Evolutionary conservation across 805 yeast genomes (phyloP).

Genomic region (Barnettozyma californica): DNA sequence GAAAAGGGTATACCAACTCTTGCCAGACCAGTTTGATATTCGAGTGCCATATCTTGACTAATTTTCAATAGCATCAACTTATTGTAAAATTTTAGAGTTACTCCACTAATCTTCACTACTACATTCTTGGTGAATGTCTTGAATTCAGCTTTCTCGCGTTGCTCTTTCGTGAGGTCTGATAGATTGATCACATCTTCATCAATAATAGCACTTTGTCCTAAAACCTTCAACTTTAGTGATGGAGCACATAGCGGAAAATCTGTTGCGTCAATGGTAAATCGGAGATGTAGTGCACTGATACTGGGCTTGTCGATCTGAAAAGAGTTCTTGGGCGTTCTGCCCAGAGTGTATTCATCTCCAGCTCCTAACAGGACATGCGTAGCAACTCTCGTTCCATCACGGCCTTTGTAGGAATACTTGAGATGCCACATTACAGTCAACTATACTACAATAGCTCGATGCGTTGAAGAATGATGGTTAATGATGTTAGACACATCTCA

Average conservation of each 20-base stretch:
- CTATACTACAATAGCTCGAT: background rate
- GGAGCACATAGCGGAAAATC: slow-evolving; percentile 13
- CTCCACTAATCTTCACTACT: slow-evolving; percentile 16
- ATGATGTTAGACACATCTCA: background rate
- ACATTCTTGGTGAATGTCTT: slow-evolving; percentile 4
- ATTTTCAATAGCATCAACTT: slow-evolving; percentile 11
- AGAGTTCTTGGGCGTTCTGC: slow-evolving; percentile 4
- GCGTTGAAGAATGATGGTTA: background rate
- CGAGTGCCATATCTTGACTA: slow-evolving; percentile 9
- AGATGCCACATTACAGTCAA: slow-evolving; percentile 11
- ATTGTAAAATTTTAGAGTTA: slow-evolving; percentile 14
- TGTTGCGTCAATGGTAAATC: slow-evolving; percentile 7
- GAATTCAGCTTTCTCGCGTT: slow-evolving; percentile 2
- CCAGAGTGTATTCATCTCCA: slow-evolving; percentile 5
- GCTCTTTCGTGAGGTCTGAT: slow-evolving; percentile 1
- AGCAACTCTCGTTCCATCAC: background rate
- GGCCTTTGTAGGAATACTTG: slow-evolving; percentile 4
- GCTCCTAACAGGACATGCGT: slow-evolving; percentile 5
- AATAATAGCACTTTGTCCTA: slow-evolving; percentile 9
- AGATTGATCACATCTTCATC: slow-evolving; percentile 4
- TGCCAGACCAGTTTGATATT: slow-evolving; percentile 12
- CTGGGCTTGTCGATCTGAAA: slow-evolving; percentile 6
- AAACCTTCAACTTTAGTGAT: slow-evolving; percentile 3
- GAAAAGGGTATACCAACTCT: slow-evolving; percentile 26
- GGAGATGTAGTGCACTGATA: slow-evolving; percentile 13